Evolutionary conservation across 805 yeast species (phyloP).

Genomic region (Nadsonia fulvescens): DNA sequence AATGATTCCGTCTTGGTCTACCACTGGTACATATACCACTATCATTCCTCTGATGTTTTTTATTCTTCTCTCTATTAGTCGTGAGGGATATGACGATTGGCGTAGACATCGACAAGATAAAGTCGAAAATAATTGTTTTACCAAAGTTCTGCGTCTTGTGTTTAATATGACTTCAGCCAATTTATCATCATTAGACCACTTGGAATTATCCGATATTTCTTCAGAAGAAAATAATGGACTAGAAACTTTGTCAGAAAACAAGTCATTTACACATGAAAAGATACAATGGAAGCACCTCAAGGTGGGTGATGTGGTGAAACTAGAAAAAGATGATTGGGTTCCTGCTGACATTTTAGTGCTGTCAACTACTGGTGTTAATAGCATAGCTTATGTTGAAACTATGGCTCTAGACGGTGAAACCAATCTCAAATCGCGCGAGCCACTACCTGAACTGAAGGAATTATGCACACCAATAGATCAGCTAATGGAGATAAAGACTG

Average conservation of each 20-base stretch:
- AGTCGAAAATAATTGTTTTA: slow-evolving; percentile 52
- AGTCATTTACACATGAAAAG: too few species aligned
- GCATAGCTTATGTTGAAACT: slow-evolving; percentile 64
- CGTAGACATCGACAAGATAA: slow-evolving; percentile 72
- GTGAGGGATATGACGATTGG: slow-evolving; percentile 92
- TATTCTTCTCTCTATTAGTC: slow-evolving; percentile 69
- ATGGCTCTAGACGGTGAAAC: slow-evolving; percentile 98
- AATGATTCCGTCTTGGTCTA: slow-evolving; percentile 93
- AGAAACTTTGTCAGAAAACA: too few species aligned
- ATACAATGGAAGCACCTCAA: slow-evolving; percentile 51
- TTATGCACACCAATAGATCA: slow-evolving; percentile 31
- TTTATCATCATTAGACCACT: neutral
- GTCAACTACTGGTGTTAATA: slow-evolving; percentile 41
- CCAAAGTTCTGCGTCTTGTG: slow-evolving; percentile 18
- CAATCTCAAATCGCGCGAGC: slow-evolving; percentile 56
- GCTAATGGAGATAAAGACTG: too few species aligned
- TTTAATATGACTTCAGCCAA: neutral
- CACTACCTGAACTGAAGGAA: slow-evolving; percentile 46
- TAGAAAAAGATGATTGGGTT: slow-evolving; percentile 72
- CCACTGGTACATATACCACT: slow-evolving; percentile 91
- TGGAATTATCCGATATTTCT: slow-evolving; percentile 2
- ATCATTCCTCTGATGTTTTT: slow-evolving; percentile 76
- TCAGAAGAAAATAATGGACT: too few species aligned
- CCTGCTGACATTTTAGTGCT: slow-evolving; percentile 80
- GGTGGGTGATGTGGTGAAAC: slow-evolving; percentile 73